Conservation (phyloP, 768 basidiomycete genomes). For the Xerocomus spinulosus region DNA sequence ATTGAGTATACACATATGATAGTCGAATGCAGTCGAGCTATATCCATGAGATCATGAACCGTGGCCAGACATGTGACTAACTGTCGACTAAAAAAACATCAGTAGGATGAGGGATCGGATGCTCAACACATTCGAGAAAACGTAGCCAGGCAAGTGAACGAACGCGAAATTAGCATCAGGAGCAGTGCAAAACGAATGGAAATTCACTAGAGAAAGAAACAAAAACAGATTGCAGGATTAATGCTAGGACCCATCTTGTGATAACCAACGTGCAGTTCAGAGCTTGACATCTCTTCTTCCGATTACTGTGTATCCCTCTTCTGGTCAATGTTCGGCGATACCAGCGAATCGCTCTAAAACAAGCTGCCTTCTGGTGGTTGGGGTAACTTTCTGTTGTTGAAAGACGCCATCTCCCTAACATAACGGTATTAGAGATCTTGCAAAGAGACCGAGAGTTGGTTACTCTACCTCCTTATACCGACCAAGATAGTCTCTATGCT, state of each 20-base stretch:
- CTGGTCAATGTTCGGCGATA: not conserved
- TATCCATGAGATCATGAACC: too few relatives aligned
- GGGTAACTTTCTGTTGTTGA: constrained; percentile 87
- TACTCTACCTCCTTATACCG: constrained; percentile 79
- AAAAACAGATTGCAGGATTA: constrained; percentile 16
- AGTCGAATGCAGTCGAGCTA: too few relatives aligned
- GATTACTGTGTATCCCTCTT: constrained; percentile 6
- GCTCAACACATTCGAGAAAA: not conserved
- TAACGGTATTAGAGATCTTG: constrained; percentile 4
- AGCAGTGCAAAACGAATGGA: constrained; percentile 8
- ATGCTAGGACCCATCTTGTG: constrained; percentile 21
- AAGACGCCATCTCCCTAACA: constrained; percentile 88
- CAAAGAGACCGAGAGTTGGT: not conserved
- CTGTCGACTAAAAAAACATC: too few relatives aligned
- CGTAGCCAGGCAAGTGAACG: too few relatives aligned
- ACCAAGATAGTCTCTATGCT: constrained; percentile 88
- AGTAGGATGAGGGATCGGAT: not conserved
- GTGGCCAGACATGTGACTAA: too few relatives aligned
- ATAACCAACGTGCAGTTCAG: constrained; percentile 6
- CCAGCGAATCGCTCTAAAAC: constrained; percentile 39
- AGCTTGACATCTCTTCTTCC: constrained; percentile 14
- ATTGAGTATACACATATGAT: too few relatives aligned
- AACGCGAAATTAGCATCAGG: constrained; percentile 2
- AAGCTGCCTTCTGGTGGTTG: constrained; percentile 88
- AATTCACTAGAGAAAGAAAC: constrained; percentile 14